phyloP scores from a whole-genome alignment of 2,329 filamentous ascomycete species.

The Colletotrichum higginsianum region DNA sequence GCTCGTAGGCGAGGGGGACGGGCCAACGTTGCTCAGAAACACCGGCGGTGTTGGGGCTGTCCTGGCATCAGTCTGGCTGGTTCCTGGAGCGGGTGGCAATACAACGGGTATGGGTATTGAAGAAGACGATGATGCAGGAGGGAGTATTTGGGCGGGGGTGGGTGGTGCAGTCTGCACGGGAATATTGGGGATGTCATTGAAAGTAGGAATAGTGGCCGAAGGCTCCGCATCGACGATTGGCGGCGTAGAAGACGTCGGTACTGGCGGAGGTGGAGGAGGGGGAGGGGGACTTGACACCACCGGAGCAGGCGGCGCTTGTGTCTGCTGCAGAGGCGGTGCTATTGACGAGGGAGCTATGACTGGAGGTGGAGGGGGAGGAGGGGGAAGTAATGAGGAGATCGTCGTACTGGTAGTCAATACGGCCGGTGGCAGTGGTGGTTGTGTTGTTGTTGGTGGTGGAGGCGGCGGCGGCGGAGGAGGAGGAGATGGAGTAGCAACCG shows the following conservation, averaged over 20 bases:
- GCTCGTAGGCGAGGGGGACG: conserved; percentile 24
- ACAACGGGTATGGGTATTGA: conserved; percentile 28
- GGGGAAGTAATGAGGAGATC: conserved; percentile 46
- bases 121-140: conserved; percentile 17
- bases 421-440: conserved; percentile 22
- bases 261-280: conserved; percentile 34
- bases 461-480: conserved; percentile 11
- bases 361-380: conserved; percentile 42
- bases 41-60: conserved; percentile 44
- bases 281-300: conserved; percentile 30
- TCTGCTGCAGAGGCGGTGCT: neutral
- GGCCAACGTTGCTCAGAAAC: conserved; percentile 22
- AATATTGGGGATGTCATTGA: conserved; percentile 32
- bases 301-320: conserved; percentile 19
- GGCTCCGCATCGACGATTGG: conserved; percentile 35
- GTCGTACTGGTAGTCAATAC: conserved; percentile 54
- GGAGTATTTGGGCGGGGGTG: conserved; percentile 17
- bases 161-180: conserved; percentile 27
- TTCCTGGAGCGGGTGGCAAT: conserved; percentile 46
- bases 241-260: conserved; percentile 31
- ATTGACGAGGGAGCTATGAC: conserved; percentile 33
- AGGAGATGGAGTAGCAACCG: neutral
- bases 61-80: conserved; percentile 56
- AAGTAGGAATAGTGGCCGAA: conserved; percentile 36
- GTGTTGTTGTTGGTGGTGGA: conserved; percentile 13